Conservation (phyloP, 2,329 filamentous ascomycete species). For the Metarhizium brunneum region DNA sequence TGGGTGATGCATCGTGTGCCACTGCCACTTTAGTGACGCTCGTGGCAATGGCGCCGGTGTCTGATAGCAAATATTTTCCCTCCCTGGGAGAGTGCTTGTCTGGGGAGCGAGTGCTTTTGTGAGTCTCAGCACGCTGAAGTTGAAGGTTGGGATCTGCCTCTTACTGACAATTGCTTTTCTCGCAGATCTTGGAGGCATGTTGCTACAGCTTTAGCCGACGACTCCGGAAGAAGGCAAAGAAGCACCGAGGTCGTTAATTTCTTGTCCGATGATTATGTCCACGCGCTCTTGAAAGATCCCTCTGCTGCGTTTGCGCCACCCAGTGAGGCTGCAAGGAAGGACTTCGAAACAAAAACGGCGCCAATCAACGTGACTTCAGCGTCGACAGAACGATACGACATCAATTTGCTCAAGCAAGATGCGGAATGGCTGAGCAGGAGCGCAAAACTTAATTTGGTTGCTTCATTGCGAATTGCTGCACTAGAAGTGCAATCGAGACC, state of each 20-base stretch:
- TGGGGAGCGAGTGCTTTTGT: slow-evolving; percentile 74
- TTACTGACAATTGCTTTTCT: slow-evolving; percentile 12
- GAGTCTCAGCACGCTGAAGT: slow-evolving; percentile 27
- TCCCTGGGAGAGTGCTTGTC: slow-evolving; percentile 77
- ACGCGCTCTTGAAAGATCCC: slow-evolving; percentile 59
- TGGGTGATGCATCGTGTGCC: slow-evolving; percentile 30
- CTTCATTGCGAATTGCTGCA: slow-evolving; percentile 69
- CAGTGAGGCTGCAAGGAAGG: slow-evolving; percentile 55
- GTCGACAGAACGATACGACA: slow-evolving; percentile 56
- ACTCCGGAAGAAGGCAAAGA: slow-evolving; percentile 43
- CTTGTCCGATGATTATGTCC: slow-evolving; percentile 59
- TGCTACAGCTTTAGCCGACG: slow-evolving; percentile 46
- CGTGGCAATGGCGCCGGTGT: slow-evolving; percentile 60
- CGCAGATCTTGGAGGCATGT: slow-evolving; percentile 53
- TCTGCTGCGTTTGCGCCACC: slow-evolving; percentile 56
- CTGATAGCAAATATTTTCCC: slow-evolving; percentile 68
- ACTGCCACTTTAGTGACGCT: slow-evolving; percentile 36
- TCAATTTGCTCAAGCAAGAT: slow-evolving; percentile 76
- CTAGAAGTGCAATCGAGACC: slow-evolving; percentile 77
- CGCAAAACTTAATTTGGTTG: slow-evolving; percentile 68
- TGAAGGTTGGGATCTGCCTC: background rate
- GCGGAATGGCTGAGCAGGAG: slow-evolving; percentile 76
- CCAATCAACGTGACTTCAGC: slow-evolving; percentile 74
- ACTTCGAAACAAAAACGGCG: slow-evolving; percentile 76
- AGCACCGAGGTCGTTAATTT: slow-evolving; percentile 54